These are phyloP conservation scores for Neofusicoccum umdonicola DNA, from an alignment of 2,329 filamentous ascomycete genomes.

Conservation along the genomic window DNA sequence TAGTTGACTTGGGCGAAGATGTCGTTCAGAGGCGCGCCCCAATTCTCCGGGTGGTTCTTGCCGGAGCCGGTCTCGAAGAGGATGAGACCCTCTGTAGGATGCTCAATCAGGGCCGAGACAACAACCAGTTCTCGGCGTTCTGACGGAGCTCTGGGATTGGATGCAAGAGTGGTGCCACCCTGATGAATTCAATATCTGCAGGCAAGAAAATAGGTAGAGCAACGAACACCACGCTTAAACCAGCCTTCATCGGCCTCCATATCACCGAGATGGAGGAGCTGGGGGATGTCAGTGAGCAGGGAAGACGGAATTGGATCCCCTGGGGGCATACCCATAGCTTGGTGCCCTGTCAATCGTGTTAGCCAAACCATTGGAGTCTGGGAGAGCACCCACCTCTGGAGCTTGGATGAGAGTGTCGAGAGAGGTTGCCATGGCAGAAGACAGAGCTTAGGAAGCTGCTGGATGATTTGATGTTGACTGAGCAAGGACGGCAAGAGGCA, in stretches of 20 bases:
- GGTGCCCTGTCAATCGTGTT: constrained; percentile 29
- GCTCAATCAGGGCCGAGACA: constrained; percentile 28
- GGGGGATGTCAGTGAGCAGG: not conserved
- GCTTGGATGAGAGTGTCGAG: constrained; percentile 24
- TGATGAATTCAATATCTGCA: constrained; percentile 4
- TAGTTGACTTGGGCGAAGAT: constrained; percentile 33
- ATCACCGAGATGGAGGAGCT: constrained; percentile 35
- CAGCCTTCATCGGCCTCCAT: constrained; percentile 37
- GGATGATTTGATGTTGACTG: not conserved
- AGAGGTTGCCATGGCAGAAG: constrained; percentile 10
- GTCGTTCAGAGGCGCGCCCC: constrained; percentile 31
- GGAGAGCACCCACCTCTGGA: constrained; percentile 19
- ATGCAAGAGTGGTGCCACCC: constrained; percentile 28
- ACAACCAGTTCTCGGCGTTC: constrained; percentile 32
- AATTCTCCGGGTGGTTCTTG: constrained; percentile 30
- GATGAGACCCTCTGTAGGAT: constrained; percentile 36
- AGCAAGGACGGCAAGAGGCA: not conserved
- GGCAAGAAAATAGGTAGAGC: not conserved
- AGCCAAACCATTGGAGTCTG: not conserved
- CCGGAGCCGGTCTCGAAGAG: constrained; percentile 37
- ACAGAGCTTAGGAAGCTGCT: not conserved
- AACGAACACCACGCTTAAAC: constrained; percentile 29
- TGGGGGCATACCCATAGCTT: constrained; percentile 32
- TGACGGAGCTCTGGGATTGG: constrained; percentile 26
- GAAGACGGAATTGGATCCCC: not conserved